Percentiles rank a stretch among this genome's conserved stretches.
Evolutionary conservation across 2,329 filamentous ascomycete species (phyloP).

Genomic region (Trichoderma sp.): DNA sequence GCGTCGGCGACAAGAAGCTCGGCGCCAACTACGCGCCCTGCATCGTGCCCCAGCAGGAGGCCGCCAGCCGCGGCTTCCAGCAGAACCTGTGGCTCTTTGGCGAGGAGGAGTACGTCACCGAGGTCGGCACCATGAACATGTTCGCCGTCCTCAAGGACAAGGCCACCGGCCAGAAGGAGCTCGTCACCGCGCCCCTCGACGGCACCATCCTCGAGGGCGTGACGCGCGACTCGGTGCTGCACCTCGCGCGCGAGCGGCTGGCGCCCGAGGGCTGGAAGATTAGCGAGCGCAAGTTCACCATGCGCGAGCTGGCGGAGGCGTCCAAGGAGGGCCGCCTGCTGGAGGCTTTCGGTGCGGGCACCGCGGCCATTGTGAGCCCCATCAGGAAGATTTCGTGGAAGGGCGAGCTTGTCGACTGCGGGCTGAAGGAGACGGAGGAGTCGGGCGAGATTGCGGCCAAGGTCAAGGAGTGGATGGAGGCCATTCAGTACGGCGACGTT

Average conservation of each 20-base stretch:
- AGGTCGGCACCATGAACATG: constrained; percentile 99
- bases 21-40: constrained; percentile 99
- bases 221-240: constrained; percentile 87
- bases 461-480: constrained; percentile 98
- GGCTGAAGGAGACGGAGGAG: constrained; percentile 77
- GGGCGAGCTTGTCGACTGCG: constrained; percentile 79
- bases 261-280: constrained; percentile 85
- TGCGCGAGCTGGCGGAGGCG: constrained; percentile 81
- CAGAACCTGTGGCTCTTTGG: constrained; percentile 99
- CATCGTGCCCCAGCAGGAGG: constrained; percentile 93
- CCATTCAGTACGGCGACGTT: constrained; percentile 91
- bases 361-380: constrained; percentile 90
- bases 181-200: constrained; percentile 92
- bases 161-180: constrained; percentile 85
- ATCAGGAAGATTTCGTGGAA: constrained; percentile 89
- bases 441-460: constrained; percentile 80
- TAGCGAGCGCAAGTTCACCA: constrained; percentile 87
- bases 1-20: constrained; percentile 97
- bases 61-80: constrained; percentile 88
- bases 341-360: constrained; percentile 92
- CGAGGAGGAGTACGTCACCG: constrained; percentile 91
- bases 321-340: constrained; percentile 81
- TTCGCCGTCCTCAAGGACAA: constrained; percentile 85
- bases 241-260: constrained; percentile 80
- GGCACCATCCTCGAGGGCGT: constrained; percentile 96